Percentiles rank a stretch among this genome's conserved stretches.
Evolutionary conservation across 2,329 filamentous ascomycete species (phyloP).

Genomic region (Aspergillus latus): DNA sequence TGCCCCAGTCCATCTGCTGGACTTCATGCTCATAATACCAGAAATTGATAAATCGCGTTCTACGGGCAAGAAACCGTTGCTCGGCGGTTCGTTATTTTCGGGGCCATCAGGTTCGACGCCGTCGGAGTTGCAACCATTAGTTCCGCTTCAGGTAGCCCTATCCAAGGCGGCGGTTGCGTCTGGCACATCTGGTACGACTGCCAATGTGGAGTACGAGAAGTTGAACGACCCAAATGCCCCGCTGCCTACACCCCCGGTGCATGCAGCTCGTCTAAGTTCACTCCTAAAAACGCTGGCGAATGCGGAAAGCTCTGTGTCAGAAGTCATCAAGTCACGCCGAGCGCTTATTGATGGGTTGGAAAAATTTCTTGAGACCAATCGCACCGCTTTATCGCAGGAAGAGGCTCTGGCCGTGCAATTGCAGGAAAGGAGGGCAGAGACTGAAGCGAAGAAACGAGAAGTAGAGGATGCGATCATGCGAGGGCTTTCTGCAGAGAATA

Average conservation of each 20-base stretch:
- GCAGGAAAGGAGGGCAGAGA: conserved; percentile 64
- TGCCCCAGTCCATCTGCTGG: neutral
- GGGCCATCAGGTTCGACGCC: conserved; percentile 62
- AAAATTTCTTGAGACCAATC: conserved; percentile 74
- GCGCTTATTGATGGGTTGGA: conserved; percentile 77
- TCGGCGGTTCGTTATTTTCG: conserved; percentile 71
- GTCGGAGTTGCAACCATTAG: conserved; percentile 72
- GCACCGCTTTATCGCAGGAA: conserved; percentile 67
- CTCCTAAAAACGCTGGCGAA: conserved; percentile 85
- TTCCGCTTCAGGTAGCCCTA: conserved; percentile 70
- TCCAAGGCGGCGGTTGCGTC: conserved; percentile 70
- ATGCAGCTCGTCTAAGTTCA: conserved; percentile 83
- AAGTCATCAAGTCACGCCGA: conserved; percentile 82
- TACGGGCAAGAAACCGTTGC: conserved; percentile 54
- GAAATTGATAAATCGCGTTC: conserved; percentile 58
- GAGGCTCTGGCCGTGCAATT: conserved; percentile 65
- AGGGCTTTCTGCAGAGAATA: conserved; percentile 65
- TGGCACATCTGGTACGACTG: conserved; percentile 66
- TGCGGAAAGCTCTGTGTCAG: conserved; percentile 84
- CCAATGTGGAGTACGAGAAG: conserved; percentile 81
- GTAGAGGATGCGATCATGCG: conserved; percentile 91
- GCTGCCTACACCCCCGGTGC: conserved; percentile 79
- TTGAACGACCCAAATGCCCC: conserved; percentile 69
- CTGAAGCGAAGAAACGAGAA: conserved; percentile 79
- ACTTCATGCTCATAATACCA: conserved; percentile 22